Evolutionary conservation across 1,139 yeast species (phyloP), one percentile per base, ranked within the genome.

Genomic region (Hemisphaericaspora xylanilytica): DNA sequence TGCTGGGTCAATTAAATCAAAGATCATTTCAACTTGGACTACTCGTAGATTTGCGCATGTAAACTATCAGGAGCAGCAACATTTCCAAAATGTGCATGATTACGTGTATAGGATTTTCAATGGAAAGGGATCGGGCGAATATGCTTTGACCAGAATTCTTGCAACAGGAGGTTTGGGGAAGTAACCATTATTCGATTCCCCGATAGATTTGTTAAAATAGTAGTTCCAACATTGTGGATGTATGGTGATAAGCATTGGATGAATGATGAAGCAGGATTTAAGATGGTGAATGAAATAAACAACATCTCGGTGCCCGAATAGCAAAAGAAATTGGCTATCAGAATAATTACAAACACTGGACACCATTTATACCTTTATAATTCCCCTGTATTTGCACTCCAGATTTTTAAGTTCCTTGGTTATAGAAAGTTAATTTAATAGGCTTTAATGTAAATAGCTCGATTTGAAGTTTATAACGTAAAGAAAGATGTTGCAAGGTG

Each of bases 301-400:
- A 41, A 52, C n/a, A 50, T 67, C 37, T 51, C 72, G 0, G 40
- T 44, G 11, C 44, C 46, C 5, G 39, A 43, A 9, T 38, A 44
- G 36, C 30, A 40, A 16, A 43, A 47, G 34, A 42, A 48, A 12
- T 48, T 64, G 36, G 67, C 73, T 2, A 34, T 74, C 43, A 61
- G 59, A 12, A 64, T 77, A 8, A 64, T 85, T 1, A 56, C 67
- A 2, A 64, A 75, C 37, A 80, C 90, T 1, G 92, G 95, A 0
- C 96, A 87, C 55, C 92, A 87, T 58, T 59, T 87, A 40, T 85
- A 85, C 51, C 62, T 87, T 44, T 95, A 87, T 56, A 86, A 87
- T 47, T 81, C 84, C 5, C 50, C 48, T 5, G 55, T 46, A 11
- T 61, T 61, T 39, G 61, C 63, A 14, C 46, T 51, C 10, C 60